Evolutionary conservation across 495 filamentous ascomycete genomes (phyloP).

Genomic region (Aspergillus biplanus): DNA sequence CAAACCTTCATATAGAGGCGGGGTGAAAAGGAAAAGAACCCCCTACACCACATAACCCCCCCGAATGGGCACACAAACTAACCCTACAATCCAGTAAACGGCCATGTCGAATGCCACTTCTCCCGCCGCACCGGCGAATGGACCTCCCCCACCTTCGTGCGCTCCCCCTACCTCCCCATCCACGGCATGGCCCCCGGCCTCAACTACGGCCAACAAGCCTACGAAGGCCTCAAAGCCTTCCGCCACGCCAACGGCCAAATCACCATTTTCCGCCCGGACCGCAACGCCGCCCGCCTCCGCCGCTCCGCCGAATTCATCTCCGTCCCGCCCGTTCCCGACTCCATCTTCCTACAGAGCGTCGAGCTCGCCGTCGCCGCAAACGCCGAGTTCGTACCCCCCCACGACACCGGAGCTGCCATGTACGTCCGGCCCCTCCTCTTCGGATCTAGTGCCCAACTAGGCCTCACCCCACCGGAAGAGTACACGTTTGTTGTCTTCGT

Average conservation of each 20-base stretch:
- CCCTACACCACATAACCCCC: no score
- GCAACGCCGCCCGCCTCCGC: slow-evolving; percentile 81
- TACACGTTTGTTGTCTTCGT: slow-evolving; percentile 87
- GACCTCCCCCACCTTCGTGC: slow-evolving; percentile 72
- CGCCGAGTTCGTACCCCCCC: slow-evolving; percentile 84
- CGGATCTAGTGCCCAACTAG: slow-evolving; percentile 78
- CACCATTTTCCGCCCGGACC: slow-evolving; percentile 77
- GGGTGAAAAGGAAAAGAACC: no score
- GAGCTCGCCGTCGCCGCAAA: slow-evolving; percentile 80
- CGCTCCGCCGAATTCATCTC: slow-evolving; percentile 77
- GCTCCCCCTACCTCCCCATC: slow-evolving; percentile 76
- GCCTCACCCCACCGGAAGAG: slow-evolving; percentile 80
- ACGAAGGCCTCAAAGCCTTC: slow-evolving; percentile 93
- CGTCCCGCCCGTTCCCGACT: slow-evolving; percentile 73
- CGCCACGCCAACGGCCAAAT: slow-evolving; percentile 64
- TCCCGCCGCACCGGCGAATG: slow-evolving; percentile 57
- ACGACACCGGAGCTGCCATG: slow-evolving; percentile 81
- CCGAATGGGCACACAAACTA: no score
- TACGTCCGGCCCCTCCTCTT: slow-evolving; percentile 89
- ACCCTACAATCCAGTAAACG: slow-evolving; percentile 24
- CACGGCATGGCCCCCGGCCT: slow-evolving; percentile 90
- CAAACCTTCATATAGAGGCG: neutral
- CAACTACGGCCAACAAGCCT: slow-evolving; percentile 94
- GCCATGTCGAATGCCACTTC: slow-evolving; percentile 41
- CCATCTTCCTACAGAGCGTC: slow-evolving; percentile 73